phyloP scores from a whole-genome alignment of 768 basidiomycete species.

The Boletus fagicola region DNA sequence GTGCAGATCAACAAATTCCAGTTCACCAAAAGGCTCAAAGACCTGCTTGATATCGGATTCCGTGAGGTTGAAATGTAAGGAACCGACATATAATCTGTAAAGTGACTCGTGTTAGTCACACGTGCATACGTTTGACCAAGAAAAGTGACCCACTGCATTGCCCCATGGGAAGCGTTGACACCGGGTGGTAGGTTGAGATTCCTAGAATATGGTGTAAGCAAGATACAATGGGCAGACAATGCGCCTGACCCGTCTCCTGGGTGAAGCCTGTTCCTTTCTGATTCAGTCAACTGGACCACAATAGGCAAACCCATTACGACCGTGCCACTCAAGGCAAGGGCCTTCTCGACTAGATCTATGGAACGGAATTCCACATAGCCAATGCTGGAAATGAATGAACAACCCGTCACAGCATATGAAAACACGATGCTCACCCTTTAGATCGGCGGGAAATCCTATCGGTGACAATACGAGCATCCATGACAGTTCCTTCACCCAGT shows the following conservation, averaged over 20 bases:
- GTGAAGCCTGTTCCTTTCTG: constrained; percentile 89
- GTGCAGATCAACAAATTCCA: constrained; percentile 98
- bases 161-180: constrained; percentile 73
- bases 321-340: constrained; percentile 85
- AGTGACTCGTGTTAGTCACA: constrained; percentile 9
- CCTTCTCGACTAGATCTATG: constrained; percentile 89
- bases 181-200: constrained; percentile 84
- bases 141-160: constrained; percentile 70
- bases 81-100: constrained; percentile 89
- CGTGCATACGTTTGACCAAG: constrained; percentile 15
- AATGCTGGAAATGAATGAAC: constrained; percentile 56
- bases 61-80: constrained; percentile 93
- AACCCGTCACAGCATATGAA: neutral
- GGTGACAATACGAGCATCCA: constrained; percentile 95
- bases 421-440: constrained; percentile 72
- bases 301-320: constrained; percentile 98
- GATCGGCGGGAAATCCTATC: constrained; percentile 92
- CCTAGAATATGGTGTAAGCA: constrained; percentile 36
- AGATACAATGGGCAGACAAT: constrained; percentile 2
- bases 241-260: constrained; percentile 77
- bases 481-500: constrained; percentile 87
- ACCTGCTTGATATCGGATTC: constrained; percentile 98
- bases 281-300: constrained; percentile 94
- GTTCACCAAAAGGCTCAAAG: constrained; percentile 97
- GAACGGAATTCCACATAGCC: constrained; percentile 97